Conservation (phyloP, 164 flowering plant genomes). For the Vitis labrusca region DNA sequence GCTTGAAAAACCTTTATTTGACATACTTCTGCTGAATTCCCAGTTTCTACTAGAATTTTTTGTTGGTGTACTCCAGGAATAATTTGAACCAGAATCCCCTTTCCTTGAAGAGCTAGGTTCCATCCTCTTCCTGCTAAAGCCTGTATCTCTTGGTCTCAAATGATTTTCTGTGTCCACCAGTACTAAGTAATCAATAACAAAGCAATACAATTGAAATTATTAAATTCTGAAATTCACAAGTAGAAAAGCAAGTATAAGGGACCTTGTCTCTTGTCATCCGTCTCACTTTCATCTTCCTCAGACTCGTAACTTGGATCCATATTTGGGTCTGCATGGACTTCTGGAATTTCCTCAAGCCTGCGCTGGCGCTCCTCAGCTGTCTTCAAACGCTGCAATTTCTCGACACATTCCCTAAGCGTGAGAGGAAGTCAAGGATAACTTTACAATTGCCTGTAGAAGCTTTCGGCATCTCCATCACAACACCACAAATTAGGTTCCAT, state of each 20-base stretch:
- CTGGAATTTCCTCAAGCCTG: constrained; percentile 79
- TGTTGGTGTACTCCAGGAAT: constrained; percentile 52
- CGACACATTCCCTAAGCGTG: constrained; percentile 95
- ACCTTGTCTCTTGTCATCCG: constrained; percentile 66
- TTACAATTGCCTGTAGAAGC: background rate
- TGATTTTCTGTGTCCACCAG: constrained; percentile 43
- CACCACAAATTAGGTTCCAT: too few relatives aligned
- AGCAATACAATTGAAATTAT: background rate
- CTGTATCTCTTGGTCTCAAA: constrained; percentile 44
- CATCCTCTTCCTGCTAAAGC: constrained; percentile 50
- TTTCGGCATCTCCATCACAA: background rate
- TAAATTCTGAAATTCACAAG: constrained; percentile 4
- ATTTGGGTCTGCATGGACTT: constrained; percentile 82
- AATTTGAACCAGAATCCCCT: constrained; percentile 40
- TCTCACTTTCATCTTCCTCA: constrained; percentile 70
- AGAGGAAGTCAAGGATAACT: constrained; percentile 61
- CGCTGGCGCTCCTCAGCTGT: constrained; percentile 85
- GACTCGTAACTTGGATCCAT: constrained; percentile 93
- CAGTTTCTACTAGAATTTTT: constrained; percentile 32
- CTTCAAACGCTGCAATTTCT: constrained; percentile 79
- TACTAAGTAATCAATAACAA: constrained; percentile 6
- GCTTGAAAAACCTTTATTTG: constrained; percentile 38
- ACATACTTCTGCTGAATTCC: constrained; percentile 49
- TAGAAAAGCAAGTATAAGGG: background rate
- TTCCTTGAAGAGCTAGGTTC: constrained; percentile 59